Conservation (phyloP, 2,329 filamentous ascomycete genomes). For the Calonectria hawksworthii region DNA sequence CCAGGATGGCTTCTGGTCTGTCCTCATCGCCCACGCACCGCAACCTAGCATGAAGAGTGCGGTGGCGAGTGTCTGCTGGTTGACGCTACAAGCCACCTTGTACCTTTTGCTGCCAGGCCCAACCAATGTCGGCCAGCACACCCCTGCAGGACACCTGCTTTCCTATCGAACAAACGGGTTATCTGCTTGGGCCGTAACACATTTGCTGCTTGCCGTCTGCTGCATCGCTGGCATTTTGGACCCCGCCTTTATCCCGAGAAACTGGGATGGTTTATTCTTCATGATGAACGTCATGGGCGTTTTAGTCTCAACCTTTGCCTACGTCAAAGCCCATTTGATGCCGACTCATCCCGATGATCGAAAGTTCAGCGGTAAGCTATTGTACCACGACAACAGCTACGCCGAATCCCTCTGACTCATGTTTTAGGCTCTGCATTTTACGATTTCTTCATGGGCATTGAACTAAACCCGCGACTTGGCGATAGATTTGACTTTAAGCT, state of each 20-base stretch:
- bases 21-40: slow-evolving; percentile 34
- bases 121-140: slow-evolving; percentile 53
- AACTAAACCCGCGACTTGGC: slow-evolving; percentile 60
- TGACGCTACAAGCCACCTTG: slow-evolving; percentile 27
- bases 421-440: slow-evolving; percentile 53
- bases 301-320: slow-evolving; percentile 47
- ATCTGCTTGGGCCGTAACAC: slow-evolving; percentile 55
- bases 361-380: slow-evolving; percentile 56
- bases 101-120: slow-evolving; percentile 35
- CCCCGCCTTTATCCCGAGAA: slow-evolving; percentile 56
- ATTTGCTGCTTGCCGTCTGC: slow-evolving; percentile 47
- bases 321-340: slow-evolving; percentile 54
- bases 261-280: slow-evolving; percentile 57
- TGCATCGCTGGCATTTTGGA: slow-evolving; percentile 50
- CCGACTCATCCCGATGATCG: slow-evolving; percentile 57
- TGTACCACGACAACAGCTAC: not conserved
- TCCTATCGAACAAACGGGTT: slow-evolving; percentile 60
- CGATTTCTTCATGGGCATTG: slow-evolving; percentile 62
- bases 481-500: slow-evolving; percentile 60
- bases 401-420: not conserved
- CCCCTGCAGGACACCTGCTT: slow-evolving; percentile 58
- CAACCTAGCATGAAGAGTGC: slow-evolving; percentile 32
- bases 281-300: slow-evolving; percentile 53
- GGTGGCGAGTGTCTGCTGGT: slow-evolving; percentile 26
- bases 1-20: slow-evolving; percentile 34